Evolutionary conservation across 2,329 filamentous ascomycete species (phyloP).

Genomic region (Amauroascus verrucosus): DNA sequence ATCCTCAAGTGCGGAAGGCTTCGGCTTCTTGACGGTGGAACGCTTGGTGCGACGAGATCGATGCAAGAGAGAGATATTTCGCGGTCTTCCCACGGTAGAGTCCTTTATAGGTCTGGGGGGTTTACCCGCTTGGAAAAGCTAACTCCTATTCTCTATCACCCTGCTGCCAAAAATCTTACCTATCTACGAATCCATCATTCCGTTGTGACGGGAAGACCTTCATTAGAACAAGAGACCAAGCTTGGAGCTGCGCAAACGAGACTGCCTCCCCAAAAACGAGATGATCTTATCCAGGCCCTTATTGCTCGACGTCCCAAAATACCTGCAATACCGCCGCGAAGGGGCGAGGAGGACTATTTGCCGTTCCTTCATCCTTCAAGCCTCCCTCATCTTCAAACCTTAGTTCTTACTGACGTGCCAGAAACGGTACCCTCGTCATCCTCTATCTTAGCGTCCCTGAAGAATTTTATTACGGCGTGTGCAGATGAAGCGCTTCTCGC

Average conservation of each 20-base stretch:
- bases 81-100: not conserved
- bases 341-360: constrained; percentile 22
- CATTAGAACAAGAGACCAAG: not conserved
- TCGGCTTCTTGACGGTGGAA: constrained; percentile 47
- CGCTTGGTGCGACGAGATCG: constrained; percentile 25
- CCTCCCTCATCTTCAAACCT: constrained; percentile 44
- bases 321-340: constrained; percentile 21
- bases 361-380: constrained; percentile 45
- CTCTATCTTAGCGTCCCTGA: constrained; percentile 36
- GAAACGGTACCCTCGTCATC: constrained; percentile 34
- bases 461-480: constrained; percentile 47
- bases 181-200: constrained; percentile 48
- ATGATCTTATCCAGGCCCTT: constrained; percentile 30
- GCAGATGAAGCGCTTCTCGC: constrained; percentile 47
- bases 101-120: constrained; percentile 22
- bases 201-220: constrained; percentile 37
- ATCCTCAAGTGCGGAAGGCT: constrained; percentile 44
- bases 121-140: constrained; percentile 46
- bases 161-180: constrained; percentile 40
- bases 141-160: constrained; percentile 40
- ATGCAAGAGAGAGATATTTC: constrained; percentile 5
- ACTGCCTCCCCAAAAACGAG: constrained; percentile 21
- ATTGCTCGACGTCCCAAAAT: constrained; percentile 26
- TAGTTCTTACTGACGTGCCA: constrained; percentile 50
- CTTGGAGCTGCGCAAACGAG: not conserved